Evolutionary conservation across 805 yeast genomes (phyloP).

Genomic region (Starmera quercuum): DNA sequence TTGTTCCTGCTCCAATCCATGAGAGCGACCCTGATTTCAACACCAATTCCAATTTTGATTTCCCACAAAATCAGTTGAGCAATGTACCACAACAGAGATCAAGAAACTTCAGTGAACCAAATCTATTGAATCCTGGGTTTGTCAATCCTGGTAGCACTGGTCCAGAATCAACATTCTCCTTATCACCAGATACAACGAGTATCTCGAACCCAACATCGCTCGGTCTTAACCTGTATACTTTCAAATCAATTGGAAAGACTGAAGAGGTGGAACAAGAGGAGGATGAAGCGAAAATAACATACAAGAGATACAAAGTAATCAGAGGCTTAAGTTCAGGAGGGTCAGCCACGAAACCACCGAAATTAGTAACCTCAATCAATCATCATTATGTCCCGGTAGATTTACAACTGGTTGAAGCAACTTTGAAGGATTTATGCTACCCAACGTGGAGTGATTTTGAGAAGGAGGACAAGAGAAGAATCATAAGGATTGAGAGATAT

Average conservation of each 20-base stretch:
- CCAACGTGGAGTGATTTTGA: slow-evolving; percentile 44
- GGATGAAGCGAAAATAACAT: neutral
- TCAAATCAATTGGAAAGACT: too few species aligned
- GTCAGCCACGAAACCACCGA: slow-evolving; percentile 47
- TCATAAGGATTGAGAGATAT: slow-evolving; percentile 47
- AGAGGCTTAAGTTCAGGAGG: slow-evolving; percentile 58
- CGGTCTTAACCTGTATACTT: slow-evolving; percentile 2
- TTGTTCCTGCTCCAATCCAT: slow-evolving; percentile 9
- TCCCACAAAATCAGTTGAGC: neutral
- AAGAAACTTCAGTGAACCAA: neutral
- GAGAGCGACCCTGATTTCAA: neutral
- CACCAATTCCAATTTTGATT: neutral
- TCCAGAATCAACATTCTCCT: slow-evolving; percentile 8
- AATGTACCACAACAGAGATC: neutral
- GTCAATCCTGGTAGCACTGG: neutral
- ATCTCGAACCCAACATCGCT: neutral
- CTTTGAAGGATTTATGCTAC: slow-evolving; percentile 39
- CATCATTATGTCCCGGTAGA: slow-evolving; percentile 36
- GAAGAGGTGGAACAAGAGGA: slow-evolving; percentile 1
- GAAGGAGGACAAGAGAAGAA: slow-evolving; percentile 42
- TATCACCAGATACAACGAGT: slow-evolving; percentile 11
- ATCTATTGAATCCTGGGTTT: neutral
- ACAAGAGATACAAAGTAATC: slow-evolving; percentile 31
- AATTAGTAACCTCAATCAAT: slow-evolving; percentile 19
- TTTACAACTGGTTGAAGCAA: slow-evolving; percentile 36